Percentiles rank a stretch among this genome's conserved stretches.
Conservation (phyloP, 2,329 filamentous ascomycete genomes). For the Pseudogymnoascus sp. region DNA sequence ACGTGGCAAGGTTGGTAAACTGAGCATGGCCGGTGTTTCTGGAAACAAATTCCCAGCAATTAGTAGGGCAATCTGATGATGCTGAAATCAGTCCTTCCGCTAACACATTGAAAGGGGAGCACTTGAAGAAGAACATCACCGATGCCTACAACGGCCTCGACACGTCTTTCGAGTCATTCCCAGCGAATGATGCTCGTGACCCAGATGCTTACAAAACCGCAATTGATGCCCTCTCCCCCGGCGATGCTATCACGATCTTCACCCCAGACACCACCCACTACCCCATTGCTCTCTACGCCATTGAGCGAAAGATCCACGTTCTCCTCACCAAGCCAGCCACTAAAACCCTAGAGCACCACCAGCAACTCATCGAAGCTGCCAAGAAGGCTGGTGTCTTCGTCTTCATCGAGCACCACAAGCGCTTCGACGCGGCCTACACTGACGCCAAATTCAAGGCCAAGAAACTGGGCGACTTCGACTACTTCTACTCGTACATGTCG, state of each 20-base stretch:
- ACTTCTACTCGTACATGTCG: slow-evolving; percentile 96
- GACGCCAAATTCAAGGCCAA: slow-evolving; percentile 73
- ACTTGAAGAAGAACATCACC: slow-evolving; percentile 80
- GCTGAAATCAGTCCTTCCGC: background rate
- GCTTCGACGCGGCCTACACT: slow-evolving; percentile 86
- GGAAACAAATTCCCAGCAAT: slow-evolving; percentile 89
- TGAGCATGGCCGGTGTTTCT: slow-evolving; percentile 85
- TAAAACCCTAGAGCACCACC: slow-evolving; percentile 74
- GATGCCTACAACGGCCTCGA: slow-evolving; percentile 84
- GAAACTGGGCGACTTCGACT: slow-evolving; percentile 88
- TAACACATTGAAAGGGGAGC: slow-evolving; percentile 51
- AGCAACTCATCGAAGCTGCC: slow-evolving; percentile 64
- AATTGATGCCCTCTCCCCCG: slow-evolving; percentile 72
- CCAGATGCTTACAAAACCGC: slow-evolving; percentile 80
- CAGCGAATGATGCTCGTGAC: slow-evolving; percentile 63
- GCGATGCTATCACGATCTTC: slow-evolving; percentile 92
- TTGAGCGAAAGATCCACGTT: slow-evolving; percentile 80
- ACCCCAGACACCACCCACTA: slow-evolving; percentile 90
- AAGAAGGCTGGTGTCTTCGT: slow-evolving; percentile 74
- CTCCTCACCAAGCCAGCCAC: slow-evolving; percentile 92
- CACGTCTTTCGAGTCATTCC: slow-evolving; percentile 77
- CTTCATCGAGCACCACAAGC: slow-evolving; percentile 94
- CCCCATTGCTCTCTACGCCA: slow-evolving; percentile 85
- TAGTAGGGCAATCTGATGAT: slow-evolving; percentile 43
- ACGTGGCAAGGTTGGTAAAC: slow-evolving; percentile 75